Conservation (phyloP, 441 rosid genomes). For the Populus hybrid region DNA sequence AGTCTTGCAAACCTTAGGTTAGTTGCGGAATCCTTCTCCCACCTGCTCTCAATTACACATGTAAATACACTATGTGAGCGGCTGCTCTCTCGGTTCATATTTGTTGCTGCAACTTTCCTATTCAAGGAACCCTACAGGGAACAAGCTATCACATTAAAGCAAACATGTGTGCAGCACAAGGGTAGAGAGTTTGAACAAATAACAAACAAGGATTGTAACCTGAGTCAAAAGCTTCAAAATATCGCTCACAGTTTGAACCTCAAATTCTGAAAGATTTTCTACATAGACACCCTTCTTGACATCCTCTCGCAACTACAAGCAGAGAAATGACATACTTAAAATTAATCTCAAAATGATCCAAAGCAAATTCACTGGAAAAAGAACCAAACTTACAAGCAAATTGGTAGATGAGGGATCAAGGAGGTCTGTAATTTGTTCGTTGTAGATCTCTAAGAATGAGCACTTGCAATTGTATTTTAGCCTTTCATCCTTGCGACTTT, state of each 20-base stretch:
- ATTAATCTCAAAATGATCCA: constrained; percentile 2
- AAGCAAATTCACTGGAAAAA: constrained; percentile 11
- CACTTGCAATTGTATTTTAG: constrained; percentile 93
- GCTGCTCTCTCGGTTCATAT: constrained; percentile 98
- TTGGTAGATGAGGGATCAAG: constrained; percentile 93
- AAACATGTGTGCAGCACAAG: background rate
- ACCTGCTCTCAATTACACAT: constrained; percentile 91
- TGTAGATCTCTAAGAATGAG: constrained; percentile 95
- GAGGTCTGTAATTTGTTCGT: constrained; percentile 92
- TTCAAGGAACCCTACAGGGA: constrained; percentile 76
- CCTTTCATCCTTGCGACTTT: constrained; percentile 89
- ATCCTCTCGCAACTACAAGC: constrained; percentile 85
- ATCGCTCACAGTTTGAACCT: constrained; percentile 80
- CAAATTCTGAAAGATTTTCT: constrained; percentile 94
- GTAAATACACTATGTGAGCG: constrained; percentile 98
- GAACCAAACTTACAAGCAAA: constrained; percentile 50
- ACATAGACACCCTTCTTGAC: constrained; percentile 83
- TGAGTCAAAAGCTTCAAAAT: constrained; percentile 76
- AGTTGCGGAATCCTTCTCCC: constrained; percentile 93
- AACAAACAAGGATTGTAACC: constrained; percentile 40
- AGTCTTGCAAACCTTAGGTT: constrained; percentile 92
- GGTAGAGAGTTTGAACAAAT: background rate
- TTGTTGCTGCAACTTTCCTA: constrained; percentile 95
- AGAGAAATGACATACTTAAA: constrained; percentile 11
- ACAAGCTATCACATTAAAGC: constrained; percentile 6